phyloP scores from a whole-genome alignment of 1,139 yeast species.

The Debaryomycetaceae sp. region DNA sequence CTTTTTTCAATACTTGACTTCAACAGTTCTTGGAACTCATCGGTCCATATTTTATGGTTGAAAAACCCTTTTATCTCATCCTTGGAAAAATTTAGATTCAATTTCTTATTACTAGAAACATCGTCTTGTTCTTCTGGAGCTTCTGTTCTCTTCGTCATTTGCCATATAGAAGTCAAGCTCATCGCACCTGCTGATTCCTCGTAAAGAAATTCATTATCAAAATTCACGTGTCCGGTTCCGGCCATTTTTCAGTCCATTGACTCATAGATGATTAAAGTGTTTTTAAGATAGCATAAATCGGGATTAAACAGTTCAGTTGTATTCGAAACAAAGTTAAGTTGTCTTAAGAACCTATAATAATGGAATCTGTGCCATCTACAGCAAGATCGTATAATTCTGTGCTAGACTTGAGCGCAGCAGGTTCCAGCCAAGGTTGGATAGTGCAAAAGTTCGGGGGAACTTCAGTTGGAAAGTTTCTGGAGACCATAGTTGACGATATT shows the following conservation, averaged over 20 bases:
- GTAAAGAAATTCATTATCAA: neutral
- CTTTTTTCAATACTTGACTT: constrained; percentile 45
- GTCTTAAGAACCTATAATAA: too few relatives aligned
- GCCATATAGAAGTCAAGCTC: neutral
- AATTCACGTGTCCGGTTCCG: neutral
- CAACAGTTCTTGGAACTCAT: constrained; percentile 38
- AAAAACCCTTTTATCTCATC: constrained; percentile 48
- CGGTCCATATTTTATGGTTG: constrained; percentile 53
- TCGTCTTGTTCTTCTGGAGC: neutral
- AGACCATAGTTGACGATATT: constrained; percentile 78
- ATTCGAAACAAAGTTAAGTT: too few relatives aligned
- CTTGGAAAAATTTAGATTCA: constrained; percentile 20
- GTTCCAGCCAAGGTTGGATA: constrained; percentile 58
- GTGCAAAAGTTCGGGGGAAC: constrained; percentile 98
- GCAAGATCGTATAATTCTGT: constrained; percentile 40
- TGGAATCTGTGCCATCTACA: constrained; percentile 2
- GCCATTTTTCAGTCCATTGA: neutral
- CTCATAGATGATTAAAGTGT: neutral
- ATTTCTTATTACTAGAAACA: constrained; percentile 13
- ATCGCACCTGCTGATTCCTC: neutral
- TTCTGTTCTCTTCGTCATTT: constrained; percentile 3
- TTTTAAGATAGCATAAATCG: neutral
- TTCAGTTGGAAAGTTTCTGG: constrained; percentile 93
- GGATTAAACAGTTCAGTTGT: too few relatives aligned
- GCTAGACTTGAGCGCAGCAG: constrained; percentile 29